These are phyloP conservation scores for Colletotrichum falcatum DNA, from an alignment of 2,329 filamentous ascomycete genomes.

Conservation along the genomic window DNA sequence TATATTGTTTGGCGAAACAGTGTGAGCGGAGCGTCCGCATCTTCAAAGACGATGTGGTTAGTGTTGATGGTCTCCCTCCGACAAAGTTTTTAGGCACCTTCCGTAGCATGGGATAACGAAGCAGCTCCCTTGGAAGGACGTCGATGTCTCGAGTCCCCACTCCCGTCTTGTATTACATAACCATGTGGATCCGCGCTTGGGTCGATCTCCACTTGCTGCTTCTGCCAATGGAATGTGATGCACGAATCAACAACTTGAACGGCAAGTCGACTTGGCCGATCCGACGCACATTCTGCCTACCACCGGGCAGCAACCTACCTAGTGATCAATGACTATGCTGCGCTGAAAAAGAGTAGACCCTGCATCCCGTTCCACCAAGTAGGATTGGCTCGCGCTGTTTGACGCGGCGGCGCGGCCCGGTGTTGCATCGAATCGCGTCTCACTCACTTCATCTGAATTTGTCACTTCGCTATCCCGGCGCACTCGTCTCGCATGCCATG, in stretches of 20 bases:
- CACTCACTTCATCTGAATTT: neutral
- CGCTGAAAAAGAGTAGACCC: neutral
- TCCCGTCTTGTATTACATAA: neutral
- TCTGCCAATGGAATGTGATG: constrained; percentile 1
- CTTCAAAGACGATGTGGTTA: neutral
- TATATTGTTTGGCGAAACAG: neutral
- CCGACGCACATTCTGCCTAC: neutral
- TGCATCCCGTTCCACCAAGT: neutral
- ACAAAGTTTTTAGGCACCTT: too few relatives aligned
- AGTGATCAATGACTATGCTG: neutral
- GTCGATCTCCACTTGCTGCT: neutral
- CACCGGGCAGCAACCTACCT: neutral
- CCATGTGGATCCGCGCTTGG: neutral
- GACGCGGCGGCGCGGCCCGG: neutral
- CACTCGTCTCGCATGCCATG: constrained; percentile 63
- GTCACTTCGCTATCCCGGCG: neutral
- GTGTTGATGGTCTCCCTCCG: too few relatives aligned
- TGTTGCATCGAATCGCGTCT: constrained; percentile 8
- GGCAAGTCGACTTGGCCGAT: neutral
- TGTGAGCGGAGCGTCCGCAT: neutral
- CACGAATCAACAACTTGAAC: neutral
- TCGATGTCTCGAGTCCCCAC: neutral
- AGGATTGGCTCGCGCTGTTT: neutral
- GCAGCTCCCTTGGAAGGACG: neutral
- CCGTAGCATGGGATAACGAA: neutral